Base-by-base conservation (phyloP, 1,139 yeast species). In the Magnusiomyces fungicola region DNA sequence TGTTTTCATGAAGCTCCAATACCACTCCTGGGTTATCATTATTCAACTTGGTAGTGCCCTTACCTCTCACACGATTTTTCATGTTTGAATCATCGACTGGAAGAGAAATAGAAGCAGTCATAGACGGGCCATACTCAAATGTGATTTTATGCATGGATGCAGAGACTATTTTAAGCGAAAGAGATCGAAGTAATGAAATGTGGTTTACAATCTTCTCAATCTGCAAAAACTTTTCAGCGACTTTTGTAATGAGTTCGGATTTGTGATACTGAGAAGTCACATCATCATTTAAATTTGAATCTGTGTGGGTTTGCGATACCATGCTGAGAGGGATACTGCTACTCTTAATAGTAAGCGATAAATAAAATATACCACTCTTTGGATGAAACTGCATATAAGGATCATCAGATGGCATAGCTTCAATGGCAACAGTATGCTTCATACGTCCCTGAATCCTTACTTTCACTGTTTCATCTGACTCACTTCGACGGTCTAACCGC, bases 161-260 rank as follows among this genome's bases (percentile, higher is more conserved):
- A 7, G 58, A 59, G 9, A 50, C 52, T 38, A 63, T 49, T 18
- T 56, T 58, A 37, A 63, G 55, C 1, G 55, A 49, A 51, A 58
- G 54, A 27, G 59, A 52, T 48, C 58, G 56, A 48, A 63, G 53
- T 39, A 61, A 55, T 27, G 60, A 61, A 33, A 62, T 56, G 47
- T 60, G 62, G 49, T 59, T 57, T 18, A 63, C 65, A 46, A 62
- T 62, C 10, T 61, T 56, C 39, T 63, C 65, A 44, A 63, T 57
- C 48, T 58, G 63, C 14, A 56, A 50, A 22, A 63, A 54, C 24
- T 58, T 53, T 5, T 50, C 45, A 6, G 51, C 48, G 4, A 61
- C 49, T 6, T 47, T 47, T 32, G 50, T 49, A 9, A 61, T 53
- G 44, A 61, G 55, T 3, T 50, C 55, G 1, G 51, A 51, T 12